A percentile compares a stretch with the other conserved stretches of the same genome.
Conservation (phyloP, 345 rosid genomes). For the Arabis hirsuta region DNA sequence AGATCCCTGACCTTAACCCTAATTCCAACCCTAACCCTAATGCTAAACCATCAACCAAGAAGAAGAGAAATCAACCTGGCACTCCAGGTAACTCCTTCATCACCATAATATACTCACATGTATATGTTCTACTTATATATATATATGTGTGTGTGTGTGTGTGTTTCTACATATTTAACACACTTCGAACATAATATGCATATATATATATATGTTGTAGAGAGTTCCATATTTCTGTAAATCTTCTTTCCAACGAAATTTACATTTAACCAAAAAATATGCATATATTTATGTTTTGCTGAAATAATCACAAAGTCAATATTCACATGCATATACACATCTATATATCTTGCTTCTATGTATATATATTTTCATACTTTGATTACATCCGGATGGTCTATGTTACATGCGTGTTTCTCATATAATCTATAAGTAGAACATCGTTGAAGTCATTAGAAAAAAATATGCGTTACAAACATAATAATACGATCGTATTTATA, state of each 20-base stretch:
- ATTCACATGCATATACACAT: neutral
- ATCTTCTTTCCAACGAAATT: constrained; percentile 6
- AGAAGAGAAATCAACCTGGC: constrained; percentile 94
- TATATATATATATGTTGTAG: neutral
- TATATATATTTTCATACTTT: neutral
- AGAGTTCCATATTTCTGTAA: constrained; percentile 2
- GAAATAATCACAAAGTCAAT: neutral
- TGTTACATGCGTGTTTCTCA: neutral
- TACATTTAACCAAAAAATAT: neutral
- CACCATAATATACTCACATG: neutral
- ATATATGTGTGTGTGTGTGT: neutral
- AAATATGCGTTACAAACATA: neutral
- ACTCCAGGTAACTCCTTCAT: constrained; percentile 65
- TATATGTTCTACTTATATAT: neutral
- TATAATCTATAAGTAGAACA: neutral
- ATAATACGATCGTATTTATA: neutral
- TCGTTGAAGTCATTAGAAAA: constrained; percentile 14
- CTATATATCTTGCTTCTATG: constrained; percentile 3
- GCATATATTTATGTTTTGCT: constrained; percentile 8
- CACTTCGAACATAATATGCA: neutral
- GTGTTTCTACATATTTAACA: neutral
- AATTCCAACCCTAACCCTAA: constrained; percentile 54
- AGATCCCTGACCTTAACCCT: constrained; percentile 51
- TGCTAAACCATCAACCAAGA: constrained; percentile 55
- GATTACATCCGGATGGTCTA: constrained; percentile 2